A percentile compares a stretch with the other conserved stretches of the same genome.
These are phyloP conservation scores for Aspergillus awamori DNA, from an alignment of 2,329 filamentous ascomycete species.

Conservation along the genomic window DNA sequence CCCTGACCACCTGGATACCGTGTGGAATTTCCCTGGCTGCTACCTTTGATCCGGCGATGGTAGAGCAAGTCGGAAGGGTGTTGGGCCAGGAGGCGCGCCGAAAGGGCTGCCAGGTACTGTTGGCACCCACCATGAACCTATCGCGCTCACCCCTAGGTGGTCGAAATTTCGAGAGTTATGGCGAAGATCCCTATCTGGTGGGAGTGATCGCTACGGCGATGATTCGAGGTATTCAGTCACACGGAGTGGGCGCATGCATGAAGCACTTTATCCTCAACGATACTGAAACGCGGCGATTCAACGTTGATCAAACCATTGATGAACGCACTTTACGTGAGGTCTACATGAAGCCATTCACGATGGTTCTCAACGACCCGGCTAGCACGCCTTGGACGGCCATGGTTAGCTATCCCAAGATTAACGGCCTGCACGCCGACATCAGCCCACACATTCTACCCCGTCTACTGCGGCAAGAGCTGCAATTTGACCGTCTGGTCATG, in stretches of 20 bases:
- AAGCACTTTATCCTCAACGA: too few relatives aligned
- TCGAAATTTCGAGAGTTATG: too few relatives aligned
- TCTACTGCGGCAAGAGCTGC: conserved; percentile 1
- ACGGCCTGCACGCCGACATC: not conserved
- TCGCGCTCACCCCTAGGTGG: too few relatives aligned
- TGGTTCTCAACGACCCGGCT: conserved; percentile 10
- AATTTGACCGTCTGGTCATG: not conserved
- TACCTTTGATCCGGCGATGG: conserved; percentile 1
- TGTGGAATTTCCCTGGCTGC: conserved; percentile 5
- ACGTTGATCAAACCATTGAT: too few relatives aligned
- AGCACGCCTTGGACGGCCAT: conserved; percentile 16
- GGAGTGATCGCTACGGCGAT: too few relatives aligned
- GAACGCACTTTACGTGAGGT: too few relatives aligned
- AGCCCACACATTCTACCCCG: not conserved
- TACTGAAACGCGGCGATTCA: too few relatives aligned
- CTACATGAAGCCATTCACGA: not conserved
- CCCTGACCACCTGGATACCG: conserved; percentile 7
- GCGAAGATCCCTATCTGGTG: too few relatives aligned
- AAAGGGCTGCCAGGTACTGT: too few relatives aligned
- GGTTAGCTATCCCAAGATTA: conserved; percentile 10
- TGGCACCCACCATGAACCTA: too few relatives aligned
- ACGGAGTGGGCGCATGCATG: too few relatives aligned
- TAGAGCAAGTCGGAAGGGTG: not conserved
- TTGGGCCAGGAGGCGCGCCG: not conserved
- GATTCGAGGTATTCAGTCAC: too few relatives aligned